A percentile compares a stretch with the other conserved stretches of the same genome.
These are phyloP conservation scores for Nakazawaea anatomiae DNA, from an alignment of 805 yeast genomes.

Conservation along the genomic window DNA sequence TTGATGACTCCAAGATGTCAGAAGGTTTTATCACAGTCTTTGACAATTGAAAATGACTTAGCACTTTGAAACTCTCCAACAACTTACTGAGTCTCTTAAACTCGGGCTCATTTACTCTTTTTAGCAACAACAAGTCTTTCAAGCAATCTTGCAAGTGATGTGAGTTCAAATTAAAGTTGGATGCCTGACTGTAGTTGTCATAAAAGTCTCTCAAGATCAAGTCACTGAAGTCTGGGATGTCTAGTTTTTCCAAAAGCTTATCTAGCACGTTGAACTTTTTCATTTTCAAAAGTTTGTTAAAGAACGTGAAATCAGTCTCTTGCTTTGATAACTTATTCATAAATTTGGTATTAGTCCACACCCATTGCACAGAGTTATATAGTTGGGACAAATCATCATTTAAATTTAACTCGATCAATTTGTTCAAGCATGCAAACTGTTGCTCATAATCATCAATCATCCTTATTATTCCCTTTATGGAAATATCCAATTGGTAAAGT, in stretches of 20 bases:
- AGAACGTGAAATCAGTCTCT: conserved; percentile 4
- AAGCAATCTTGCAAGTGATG: conserved; percentile 6
- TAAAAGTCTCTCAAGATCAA: conserved; percentile 8
- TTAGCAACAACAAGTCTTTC: conserved; percentile 2
- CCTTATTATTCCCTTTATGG: conserved; percentile 2
- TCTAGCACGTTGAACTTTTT: conserved; percentile 1
- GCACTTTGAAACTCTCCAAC: conserved; percentile 3
- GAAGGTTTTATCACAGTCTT: conserved; percentile 3
- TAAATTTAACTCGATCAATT: conserved; percentile 1
- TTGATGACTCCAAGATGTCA: conserved; percentile 1
- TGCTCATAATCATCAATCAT: conserved; percentile 1
- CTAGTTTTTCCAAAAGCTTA: not conserved
- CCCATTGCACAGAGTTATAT: conserved; percentile 8
- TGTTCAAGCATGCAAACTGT: not conserved
- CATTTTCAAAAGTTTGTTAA: conserved; percentile 2
- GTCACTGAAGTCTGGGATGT: not conserved
- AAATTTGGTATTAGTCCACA: conserved; percentile 2
- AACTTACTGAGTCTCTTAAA: not conserved
- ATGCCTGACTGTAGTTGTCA: conserved; percentile 4
- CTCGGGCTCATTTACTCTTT: not conserved
- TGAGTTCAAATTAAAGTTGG: conserved; percentile 8
- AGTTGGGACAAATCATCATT: conserved; percentile 3
- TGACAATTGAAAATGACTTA: conserved; percentile 3
- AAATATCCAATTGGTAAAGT: conserved; percentile 9
- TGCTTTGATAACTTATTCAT: conserved; percentile 1